These are phyloP conservation scores for Zygnema circumcarinatum DNA, from an alignment of 139 green algal species.

Conservation along the genomic window DNA sequence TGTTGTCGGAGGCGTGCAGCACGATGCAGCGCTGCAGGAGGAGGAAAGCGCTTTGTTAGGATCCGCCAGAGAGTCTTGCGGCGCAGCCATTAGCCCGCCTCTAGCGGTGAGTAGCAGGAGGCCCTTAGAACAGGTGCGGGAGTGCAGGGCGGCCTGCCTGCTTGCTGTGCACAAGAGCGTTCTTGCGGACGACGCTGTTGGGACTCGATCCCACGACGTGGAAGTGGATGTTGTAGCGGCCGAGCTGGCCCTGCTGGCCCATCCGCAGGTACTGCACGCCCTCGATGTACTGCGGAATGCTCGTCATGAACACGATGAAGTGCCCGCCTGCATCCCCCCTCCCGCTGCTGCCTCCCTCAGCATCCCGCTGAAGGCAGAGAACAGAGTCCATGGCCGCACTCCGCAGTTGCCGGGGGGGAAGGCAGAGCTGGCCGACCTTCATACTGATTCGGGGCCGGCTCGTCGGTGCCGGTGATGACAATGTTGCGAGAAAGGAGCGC, in stretches of 20 bases:
- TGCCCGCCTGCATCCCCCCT: slow-evolving; percentile 49
- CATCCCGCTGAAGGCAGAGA: not conserved
- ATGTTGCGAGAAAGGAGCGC: slow-evolving; percentile 30
- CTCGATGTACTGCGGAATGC: slow-evolving; percentile 18
- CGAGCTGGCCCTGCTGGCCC: slow-evolving; percentile 53
- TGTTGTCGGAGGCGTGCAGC: slow-evolving; percentile 44
- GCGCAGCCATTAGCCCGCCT: not conserved
- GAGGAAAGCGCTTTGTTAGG: not conserved
- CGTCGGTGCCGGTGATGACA: slow-evolving; percentile 15
- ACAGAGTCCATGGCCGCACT: not conserved
- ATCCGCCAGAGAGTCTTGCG: no score
- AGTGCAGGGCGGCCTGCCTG: slow-evolving; percentile 1
- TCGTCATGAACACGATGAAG: slow-evolving; percentile 51
- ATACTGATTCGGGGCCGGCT: slow-evolving; percentile 14
- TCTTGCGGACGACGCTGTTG: slow-evolving; percentile 5
- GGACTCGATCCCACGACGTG: slow-evolving; percentile 63
- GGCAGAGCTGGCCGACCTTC: slow-evolving; percentile 1
- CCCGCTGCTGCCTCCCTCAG: no score
- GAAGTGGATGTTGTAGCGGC: slow-evolving; percentile 54
- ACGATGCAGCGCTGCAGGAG: slow-evolving; percentile 50
- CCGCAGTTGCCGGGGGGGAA: not conserved
- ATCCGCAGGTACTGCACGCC: slow-evolving; percentile 41
- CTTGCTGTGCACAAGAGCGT: slow-evolving; percentile 52
- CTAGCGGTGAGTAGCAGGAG: not conserved
- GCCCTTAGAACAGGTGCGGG: no score